Evolutionary conservation across 2,329 filamentous ascomycete genomes (phyloP).

Genomic region (Ophiostoma perfectum): DNA sequence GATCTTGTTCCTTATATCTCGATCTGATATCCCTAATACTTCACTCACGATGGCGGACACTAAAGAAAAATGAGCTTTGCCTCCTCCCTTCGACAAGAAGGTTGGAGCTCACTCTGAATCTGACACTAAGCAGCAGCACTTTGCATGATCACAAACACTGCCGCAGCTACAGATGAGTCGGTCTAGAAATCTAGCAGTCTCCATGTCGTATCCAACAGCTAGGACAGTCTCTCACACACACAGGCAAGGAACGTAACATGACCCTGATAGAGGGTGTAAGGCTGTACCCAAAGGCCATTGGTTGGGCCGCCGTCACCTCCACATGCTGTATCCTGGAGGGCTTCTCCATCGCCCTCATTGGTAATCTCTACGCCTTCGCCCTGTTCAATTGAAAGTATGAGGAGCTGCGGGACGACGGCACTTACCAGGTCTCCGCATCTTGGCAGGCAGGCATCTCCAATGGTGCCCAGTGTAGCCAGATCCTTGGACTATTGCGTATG

Average conservation of each 20-base stretch:
- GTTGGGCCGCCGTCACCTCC: conserved; percentile 21
- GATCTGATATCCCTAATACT: no score
- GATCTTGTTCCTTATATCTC: not conserved
- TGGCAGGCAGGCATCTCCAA: conserved; percentile 20
- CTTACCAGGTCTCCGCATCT: conserved; percentile 16
- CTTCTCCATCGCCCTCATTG: conserved; percentile 34
- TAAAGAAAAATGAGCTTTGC: not conserved
- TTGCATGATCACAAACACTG: not conserved
- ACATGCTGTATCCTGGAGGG: conserved; percentile 25
- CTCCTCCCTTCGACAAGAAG: not conserved
- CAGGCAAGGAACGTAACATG: conserved; percentile 20
- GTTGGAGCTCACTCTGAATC: not conserved
- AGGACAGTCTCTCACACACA: conserved; percentile 12
- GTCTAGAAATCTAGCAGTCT: not conserved
- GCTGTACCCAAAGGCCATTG: conserved; percentile 21
- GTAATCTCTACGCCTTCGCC: conserved; percentile 34
- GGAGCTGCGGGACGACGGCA: conserved; percentile 17
- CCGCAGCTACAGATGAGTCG: not conserved
- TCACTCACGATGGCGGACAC: not conserved
- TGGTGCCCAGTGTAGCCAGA: conserved; percentile 53
- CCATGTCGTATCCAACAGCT: not conserved
- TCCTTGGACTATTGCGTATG: conserved; percentile 35
- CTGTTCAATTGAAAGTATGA: conserved; percentile 32
- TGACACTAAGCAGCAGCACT: not conserved
- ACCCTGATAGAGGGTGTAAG: conserved; percentile 16